Conservation (phyloP, 2,329 filamentous ascomycete genomes). For the Mollisia scopiformis region DNA sequence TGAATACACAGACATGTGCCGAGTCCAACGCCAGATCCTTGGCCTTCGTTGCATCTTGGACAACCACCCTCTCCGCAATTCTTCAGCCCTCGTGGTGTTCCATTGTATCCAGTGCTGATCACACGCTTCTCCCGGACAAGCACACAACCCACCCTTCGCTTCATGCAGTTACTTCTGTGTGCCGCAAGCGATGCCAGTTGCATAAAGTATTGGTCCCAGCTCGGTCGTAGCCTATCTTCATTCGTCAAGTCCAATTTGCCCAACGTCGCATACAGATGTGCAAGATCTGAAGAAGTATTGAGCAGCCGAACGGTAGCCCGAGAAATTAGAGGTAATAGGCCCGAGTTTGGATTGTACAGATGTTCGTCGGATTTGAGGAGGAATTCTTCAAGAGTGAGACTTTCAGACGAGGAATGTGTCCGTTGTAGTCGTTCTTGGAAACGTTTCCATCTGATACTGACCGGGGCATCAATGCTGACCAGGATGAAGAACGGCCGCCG, state of each 20-base stretch:
- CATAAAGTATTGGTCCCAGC: slow-evolving; percentile 99
- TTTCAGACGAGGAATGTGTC: slow-evolving; percentile 27
- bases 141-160: slow-evolving; percentile 92
- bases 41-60: slow-evolving; percentile 78
- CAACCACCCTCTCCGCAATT: slow-evolving; percentile 97
- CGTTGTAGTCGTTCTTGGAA: slow-evolving; percentile 58
- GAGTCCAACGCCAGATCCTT: slow-evolving; percentile 70
- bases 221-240: slow-evolving; percentile 78
- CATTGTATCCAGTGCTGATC: slow-evolving; percentile 96
- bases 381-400: slow-evolving; percentile 54
- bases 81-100: slow-evolving; percentile 83
- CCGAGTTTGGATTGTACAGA: slow-evolving; percentile 68
- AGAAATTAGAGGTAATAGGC: slow-evolving; percentile 76
- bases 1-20: slow-evolving; percentile 95
- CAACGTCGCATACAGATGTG: slow-evolving; percentile 73
- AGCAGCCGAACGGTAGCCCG: slow-evolving; percentile 83
- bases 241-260: slow-evolving; percentile 76
- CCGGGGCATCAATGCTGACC: slow-evolving; percentile 87
- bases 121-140: slow-evolving; percentile 85
- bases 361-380: slow-evolving; percentile 68
- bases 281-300: slow-evolving; percentile 76
- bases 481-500: slow-evolving; percentile 91
- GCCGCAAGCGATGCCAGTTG: slow-evolving; percentile 89
- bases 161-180: slow-evolving; percentile 96
- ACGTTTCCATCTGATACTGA: slow-evolving; percentile 81